Percentiles rank a stretch among this genome's conserved stretches.
phyloP scores from a whole-genome alignment of 1,139 yeast genomes.

The Trichomonascaceae sp. region DNA sequence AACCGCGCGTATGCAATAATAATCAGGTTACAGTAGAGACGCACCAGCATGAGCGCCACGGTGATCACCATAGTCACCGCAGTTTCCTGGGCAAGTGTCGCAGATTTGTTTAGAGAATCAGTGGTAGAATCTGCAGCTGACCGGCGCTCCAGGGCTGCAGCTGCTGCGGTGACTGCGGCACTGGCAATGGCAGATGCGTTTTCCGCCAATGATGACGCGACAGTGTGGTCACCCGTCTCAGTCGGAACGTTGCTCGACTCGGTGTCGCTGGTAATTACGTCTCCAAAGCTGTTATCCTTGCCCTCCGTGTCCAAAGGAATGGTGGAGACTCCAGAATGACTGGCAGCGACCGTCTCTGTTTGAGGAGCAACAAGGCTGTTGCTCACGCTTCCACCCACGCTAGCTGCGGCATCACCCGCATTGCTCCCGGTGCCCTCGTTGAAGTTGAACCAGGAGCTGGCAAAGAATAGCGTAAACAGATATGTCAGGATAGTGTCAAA shows the following conservation, averaged over 20 bases:
- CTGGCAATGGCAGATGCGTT: conserved; percentile 5
- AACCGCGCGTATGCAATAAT: conserved; percentile 46
- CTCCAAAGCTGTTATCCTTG: neutral
- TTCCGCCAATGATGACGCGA: conserved; percentile 5
- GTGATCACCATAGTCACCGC: conserved; percentile 51
- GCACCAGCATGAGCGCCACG: conserved; percentile 35
- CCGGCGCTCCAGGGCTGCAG: conserved; percentile 6
- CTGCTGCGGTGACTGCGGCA: conserved; percentile 7
- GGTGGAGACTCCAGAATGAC: neutral
- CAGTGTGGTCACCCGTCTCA: neutral
- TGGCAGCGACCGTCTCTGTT: too few relatives aligned
- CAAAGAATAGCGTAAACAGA: conserved; percentile 61
- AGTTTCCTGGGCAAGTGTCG: conserved; percentile 58
- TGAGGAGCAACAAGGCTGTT: neutral
- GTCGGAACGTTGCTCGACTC: neutral
- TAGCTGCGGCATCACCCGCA: conserved; percentile 1
- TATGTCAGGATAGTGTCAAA: conserved; percentile 56
- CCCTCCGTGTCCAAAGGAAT: neutral
- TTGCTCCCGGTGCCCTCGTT: too few relatives aligned
- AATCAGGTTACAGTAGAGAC: conserved; percentile 57
- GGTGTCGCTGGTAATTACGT: neutral
- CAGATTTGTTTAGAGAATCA: conserved; percentile 35
- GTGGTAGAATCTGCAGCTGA: conserved; percentile 2
- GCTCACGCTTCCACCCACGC: neutral
- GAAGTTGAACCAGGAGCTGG: conserved; percentile 55